Evolutionary conservation across 257 asterid genomes (phyloP).

Genomic region (Ehretia macrophylla): DNA sequence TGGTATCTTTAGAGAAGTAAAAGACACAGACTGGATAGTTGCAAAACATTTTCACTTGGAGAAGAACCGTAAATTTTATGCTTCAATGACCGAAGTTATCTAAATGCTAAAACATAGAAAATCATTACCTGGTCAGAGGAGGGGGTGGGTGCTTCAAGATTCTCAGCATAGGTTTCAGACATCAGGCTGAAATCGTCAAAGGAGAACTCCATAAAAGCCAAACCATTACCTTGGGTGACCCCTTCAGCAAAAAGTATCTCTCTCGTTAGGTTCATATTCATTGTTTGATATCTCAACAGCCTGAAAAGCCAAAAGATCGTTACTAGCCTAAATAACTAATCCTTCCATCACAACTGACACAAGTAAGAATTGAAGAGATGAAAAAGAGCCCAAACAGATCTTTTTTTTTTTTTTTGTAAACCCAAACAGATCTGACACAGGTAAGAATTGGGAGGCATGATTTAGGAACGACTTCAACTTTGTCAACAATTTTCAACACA

Average conservation of each 20-base stretch:
- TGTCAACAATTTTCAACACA: not conserved
- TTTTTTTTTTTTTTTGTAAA: no score
- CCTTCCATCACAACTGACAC: not conserved
- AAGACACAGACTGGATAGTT: no score
- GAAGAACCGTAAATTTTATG: not conserved
- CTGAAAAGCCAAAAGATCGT: conserved; percentile 25
- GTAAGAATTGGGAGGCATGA: not conserved
- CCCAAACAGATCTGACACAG: no score
- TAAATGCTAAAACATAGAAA: not conserved
- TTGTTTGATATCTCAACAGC: conserved; percentile 54
- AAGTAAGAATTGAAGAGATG: no score
- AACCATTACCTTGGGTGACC: conserved; percentile 24
- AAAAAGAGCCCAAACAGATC: no score
- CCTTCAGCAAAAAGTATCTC: conserved; percentile 28
- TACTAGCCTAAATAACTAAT: not conserved
- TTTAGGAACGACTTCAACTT: not conserved
- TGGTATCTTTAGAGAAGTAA: no score
- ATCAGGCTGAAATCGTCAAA: conserved; percentile 24
- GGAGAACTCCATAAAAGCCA: conserved; percentile 27
- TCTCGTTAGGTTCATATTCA: conserved; percentile 24
- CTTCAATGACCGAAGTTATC: not conserved
- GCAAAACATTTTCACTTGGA: not conserved
- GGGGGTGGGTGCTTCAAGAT: conserved; percentile 20
- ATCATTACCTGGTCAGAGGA: conserved; percentile 39
- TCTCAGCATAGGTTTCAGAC: conserved; percentile 22